A percentile compares a stretch with the other conserved stretches of the same genome.
Evolutionary conservation across 75 land plant genomes (phyloP).

Genomic region (Pinus taeda): DNA sequence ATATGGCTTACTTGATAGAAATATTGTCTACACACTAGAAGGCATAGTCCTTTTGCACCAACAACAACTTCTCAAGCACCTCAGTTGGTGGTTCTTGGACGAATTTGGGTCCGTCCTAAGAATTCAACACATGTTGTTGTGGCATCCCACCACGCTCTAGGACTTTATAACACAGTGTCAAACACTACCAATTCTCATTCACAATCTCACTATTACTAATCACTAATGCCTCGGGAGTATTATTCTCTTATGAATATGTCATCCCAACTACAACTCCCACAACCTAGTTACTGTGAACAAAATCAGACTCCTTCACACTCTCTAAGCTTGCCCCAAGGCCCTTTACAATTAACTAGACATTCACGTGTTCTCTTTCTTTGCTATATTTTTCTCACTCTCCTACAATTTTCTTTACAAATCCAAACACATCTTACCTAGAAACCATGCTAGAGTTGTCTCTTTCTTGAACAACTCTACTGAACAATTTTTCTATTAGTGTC

Average conservation of each 20-base stretch:
- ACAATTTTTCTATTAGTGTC: too few relatives aligned
- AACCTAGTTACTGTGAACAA: too few relatives aligned
- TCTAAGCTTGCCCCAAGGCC: not conserved
- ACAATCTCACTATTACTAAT: too few relatives aligned
- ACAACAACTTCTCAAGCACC: constrained; percentile 47
- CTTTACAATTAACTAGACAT: not conserved
- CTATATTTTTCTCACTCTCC: too few relatives aligned
- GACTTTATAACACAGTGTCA: constrained; percentile 10
- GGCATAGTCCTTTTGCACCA: constrained; percentile 67
- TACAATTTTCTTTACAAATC: too few relatives aligned
- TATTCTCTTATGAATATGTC: constrained; percentile 10
- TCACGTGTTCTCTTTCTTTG: too few relatives aligned
- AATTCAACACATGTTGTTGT: constrained; percentile 24
- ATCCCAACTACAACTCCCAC: not conserved
- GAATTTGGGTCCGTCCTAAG: constrained; percentile 91
- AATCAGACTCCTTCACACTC: too few relatives aligned
- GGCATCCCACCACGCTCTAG: not conserved
- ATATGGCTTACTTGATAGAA: constrained; percentile 49
- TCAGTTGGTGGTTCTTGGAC: constrained; percentile 86
- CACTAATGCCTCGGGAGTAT: too few relatives aligned
- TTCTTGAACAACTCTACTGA: too few relatives aligned
- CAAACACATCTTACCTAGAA: too few relatives aligned
- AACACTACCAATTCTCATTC: too few relatives aligned
- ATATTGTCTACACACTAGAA: constrained; percentile 89
- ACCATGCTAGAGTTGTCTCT: too few relatives aligned